phyloP scores from a whole-genome alignment of 148 eudicot species.

The Hydrangea macrophylla region DNA sequence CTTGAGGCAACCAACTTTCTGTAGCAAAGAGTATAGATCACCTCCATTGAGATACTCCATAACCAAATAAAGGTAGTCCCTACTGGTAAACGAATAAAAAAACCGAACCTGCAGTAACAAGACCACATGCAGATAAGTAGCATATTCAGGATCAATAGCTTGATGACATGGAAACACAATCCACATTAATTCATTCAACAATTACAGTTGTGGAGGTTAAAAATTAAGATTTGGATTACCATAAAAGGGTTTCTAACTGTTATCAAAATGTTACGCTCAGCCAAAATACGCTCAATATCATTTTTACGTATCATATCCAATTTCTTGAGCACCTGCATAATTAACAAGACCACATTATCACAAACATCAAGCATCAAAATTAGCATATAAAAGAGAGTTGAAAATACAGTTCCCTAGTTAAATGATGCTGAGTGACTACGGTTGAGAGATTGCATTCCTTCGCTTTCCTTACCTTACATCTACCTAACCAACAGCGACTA shows the following conservation, averaged over 20 bases:
- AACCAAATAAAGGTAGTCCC: slow-evolving; percentile 60
- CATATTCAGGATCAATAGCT: neutral
- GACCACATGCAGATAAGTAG: slow-evolving; percentile 2
- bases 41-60: slow-evolving; percentile 78
- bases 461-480: too few species aligned
- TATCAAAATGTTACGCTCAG: slow-evolving; percentile 67
- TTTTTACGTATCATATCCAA: slow-evolving; percentile 61
- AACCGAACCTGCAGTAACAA: slow-evolving; percentile 51
- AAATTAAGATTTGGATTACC: slow-evolving; percentile 29
- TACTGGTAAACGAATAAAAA: slow-evolving; percentile 66
- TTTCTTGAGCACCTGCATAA: slow-evolving; percentile 56
- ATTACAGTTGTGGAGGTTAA: neutral
- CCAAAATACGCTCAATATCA: slow-evolving; percentile 66
- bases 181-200: neutral
- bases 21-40: slow-evolving; percentile 59
- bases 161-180: slow-evolving; percentile 4
- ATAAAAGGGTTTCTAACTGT: slow-evolving; percentile 67
- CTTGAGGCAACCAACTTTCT: slow-evolving; percentile 61
- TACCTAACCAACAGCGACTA: too few species aligned
- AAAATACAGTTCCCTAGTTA: neutral
- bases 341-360: slow-evolving; percentile 5
- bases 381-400: neutral
- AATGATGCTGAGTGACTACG: too few species aligned
- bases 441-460: too few species aligned
- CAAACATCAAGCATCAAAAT: neutral